Conservation (phyloP, 225 moss, liverwort and hornwort genomes). For the Neckera pumila region DNA sequence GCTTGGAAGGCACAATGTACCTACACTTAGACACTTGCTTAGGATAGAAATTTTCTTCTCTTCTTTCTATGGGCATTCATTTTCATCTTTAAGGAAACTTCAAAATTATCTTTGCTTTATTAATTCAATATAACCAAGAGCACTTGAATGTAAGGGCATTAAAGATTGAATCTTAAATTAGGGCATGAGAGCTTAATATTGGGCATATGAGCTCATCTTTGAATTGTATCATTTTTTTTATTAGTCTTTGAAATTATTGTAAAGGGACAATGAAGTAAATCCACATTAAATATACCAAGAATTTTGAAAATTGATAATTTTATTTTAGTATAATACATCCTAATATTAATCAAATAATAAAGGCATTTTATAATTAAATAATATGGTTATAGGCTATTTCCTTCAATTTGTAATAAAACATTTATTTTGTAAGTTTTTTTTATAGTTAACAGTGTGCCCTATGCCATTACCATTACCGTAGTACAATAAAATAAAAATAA, state of each 20-base stretch:
- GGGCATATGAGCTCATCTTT: not conserved
- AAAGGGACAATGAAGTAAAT: not conserved
- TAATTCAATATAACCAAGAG: not conserved
- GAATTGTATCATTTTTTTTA: not conserved
- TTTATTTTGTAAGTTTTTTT: not conserved
- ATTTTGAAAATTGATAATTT: not conserved
- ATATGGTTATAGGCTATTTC: not conserved
- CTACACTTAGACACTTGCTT: too few species aligned
- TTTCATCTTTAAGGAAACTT: not conserved
- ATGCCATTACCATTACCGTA: not conserved
- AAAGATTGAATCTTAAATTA: not conserved
- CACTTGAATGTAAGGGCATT: not conserved
- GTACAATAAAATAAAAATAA: not conserved
- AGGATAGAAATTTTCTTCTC: not conserved
- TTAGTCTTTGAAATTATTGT: not conserved
- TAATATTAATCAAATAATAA: not conserved
- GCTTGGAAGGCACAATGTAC: too few species aligned
- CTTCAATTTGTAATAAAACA: not conserved
- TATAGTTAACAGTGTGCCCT: not conserved
- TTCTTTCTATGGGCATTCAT: not conserved
- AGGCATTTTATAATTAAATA: not conserved
- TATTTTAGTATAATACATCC: not conserved
- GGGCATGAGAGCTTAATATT: not conserved
- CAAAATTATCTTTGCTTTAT: not conserved
- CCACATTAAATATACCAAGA: not conserved